phyloP scores from a whole-genome alignment of 768 basidiomycete genomes.

The Lentinula boryana region DNA sequence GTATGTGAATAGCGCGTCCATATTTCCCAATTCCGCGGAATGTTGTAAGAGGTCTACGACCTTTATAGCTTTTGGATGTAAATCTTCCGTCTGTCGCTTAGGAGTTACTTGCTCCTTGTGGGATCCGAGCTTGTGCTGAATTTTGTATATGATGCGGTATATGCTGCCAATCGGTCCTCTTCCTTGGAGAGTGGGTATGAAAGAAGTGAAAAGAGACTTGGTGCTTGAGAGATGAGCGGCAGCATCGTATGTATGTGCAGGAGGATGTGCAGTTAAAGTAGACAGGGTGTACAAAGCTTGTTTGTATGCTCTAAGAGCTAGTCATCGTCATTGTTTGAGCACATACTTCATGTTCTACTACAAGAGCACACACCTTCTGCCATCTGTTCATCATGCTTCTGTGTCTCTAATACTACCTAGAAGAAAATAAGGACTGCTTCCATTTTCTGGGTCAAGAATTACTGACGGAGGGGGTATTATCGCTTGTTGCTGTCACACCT shows the following conservation, averaged over 20 bases:
- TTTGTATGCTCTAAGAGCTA: conserved; percentile 71
- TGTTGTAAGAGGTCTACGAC: conserved; percentile 76
- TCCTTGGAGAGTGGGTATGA: conserved; percentile 69
- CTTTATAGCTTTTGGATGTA: conserved; percentile 68
- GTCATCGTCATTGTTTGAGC: conserved; percentile 3
- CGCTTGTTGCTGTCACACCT: conserved; percentile 7
- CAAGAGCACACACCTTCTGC: conserved; percentile 40
- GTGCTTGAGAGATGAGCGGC: conserved; percentile 34
- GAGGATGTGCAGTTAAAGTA: conserved; percentile 55
- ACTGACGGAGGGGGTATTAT: neutral
- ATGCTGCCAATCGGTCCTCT: conserved; percentile 71
- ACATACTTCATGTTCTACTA: neutral
- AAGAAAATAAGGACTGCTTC: conserved; percentile 7
- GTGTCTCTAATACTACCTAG: conserved; percentile 24
- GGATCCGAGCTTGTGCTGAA: conserved; percentile 54
- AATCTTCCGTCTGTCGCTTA: conserved; percentile 60
- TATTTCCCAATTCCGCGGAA: conserved; percentile 72
- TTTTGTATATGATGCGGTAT: conserved; percentile 59
- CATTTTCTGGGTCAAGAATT: conserved; percentile 4
- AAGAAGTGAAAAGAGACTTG: conserved; percentile 53
- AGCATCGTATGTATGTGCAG: conserved; percentile 50
- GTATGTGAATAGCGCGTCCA: conserved; percentile 65
- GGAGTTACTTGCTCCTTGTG: conserved; percentile 23
- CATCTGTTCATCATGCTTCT: conserved; percentile 26
- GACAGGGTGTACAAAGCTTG: conserved; percentile 66